Percentiles rank a stretch among this genome's conserved stretches.
phyloP scores from a whole-genome alignment of 495 filamentous ascomycete species.

The Filosporella fistucella region DNA sequence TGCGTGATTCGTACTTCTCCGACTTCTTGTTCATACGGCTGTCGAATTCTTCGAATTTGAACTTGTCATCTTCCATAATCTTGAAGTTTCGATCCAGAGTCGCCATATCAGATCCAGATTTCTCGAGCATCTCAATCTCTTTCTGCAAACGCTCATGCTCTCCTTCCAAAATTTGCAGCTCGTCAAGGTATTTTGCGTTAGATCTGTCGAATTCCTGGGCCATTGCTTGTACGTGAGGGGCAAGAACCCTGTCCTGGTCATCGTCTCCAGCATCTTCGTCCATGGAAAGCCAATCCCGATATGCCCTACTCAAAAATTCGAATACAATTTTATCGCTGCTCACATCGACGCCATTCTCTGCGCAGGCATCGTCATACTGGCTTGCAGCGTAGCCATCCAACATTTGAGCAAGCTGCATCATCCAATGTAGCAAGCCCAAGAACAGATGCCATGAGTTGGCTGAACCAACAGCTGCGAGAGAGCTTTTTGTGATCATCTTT shows the following conservation, averaged over 20 bases:
- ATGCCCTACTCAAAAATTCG: slow-evolving; percentile 80
- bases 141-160: slow-evolving; percentile 72
- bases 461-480: slow-evolving; percentile 88
- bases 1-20: slow-evolving; percentile 74
- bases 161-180: slow-evolving; percentile 76
- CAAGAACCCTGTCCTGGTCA: slow-evolving; percentile 65
- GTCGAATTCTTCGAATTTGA: slow-evolving; percentile 92
- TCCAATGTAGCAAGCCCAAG: slow-evolving; percentile 92
- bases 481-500: slow-evolving; percentile 88
- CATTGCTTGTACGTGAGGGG: slow-evolving; percentile 87
- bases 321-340: slow-evolving; percentile 88
- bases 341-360: slow-evolving; percentile 81
- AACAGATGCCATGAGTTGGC: slow-evolving; percentile 89
- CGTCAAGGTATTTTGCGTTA: slow-evolving; percentile 74
- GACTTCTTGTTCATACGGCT: slow-evolving; percentile 70
- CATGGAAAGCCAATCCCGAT: slow-evolving; percentile 87
- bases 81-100: slow-evolving; percentile 79
- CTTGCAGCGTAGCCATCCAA: slow-evolving; percentile 71
- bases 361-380: slow-evolving; percentile 82
- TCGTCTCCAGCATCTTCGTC: slow-evolving; percentile 84
- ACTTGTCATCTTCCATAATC: slow-evolving; percentile 83
- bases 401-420: slow-evolving; percentile 95
- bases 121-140: slow-evolving; percentile 85
- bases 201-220: slow-evolving; percentile 79
- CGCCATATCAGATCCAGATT: slow-evolving; percentile 73